Conservation (phyloP, 2,329 filamentous ascomycete species). For the Pseudovirgaria hyperparasitica region DNA sequence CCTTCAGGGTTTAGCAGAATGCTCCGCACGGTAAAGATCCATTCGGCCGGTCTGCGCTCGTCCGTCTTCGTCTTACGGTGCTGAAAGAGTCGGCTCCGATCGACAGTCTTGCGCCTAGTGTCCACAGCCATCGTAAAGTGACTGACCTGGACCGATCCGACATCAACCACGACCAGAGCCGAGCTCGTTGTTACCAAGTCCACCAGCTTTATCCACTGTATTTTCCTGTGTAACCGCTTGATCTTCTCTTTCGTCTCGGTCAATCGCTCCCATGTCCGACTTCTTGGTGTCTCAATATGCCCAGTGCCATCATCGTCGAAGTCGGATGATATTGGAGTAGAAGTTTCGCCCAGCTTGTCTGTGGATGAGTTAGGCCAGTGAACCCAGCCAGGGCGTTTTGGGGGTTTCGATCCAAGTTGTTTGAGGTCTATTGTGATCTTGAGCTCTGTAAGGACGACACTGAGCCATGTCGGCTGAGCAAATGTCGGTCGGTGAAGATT, state of each 20-base stretch:
- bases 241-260: slow-evolving; percentile 71
- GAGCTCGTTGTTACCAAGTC: slow-evolving; percentile 79
- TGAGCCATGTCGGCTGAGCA: slow-evolving; percentile 92
- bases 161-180: slow-evolving; percentile 61
- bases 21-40: slow-evolving; percentile 78
- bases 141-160: slow-evolving; percentile 75
- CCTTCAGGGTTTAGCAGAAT: slow-evolving; percentile 81
- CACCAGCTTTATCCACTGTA: slow-evolving; percentile 79
- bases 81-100: slow-evolving; percentile 78
- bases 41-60: slow-evolving; percentile 71
- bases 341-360: slow-evolving; percentile 10
- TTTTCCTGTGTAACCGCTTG: slow-evolving; percentile 73
- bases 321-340: slow-evolving; percentile 11
- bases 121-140: slow-evolving; percentile 79
- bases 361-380: slow-evolving; percentile 19
- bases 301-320: slow-evolving; percentile 9
- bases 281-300: slow-evolving; percentile 35
- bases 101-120: slow-evolving; percentile 81
- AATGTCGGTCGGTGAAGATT: slow-evolving; percentile 89
- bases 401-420: slow-evolving; percentile 37
- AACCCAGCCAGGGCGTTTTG: slow-evolving; percentile 16
- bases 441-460: slow-evolving; percentile 75
- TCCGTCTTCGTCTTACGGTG: slow-evolving; percentile 40
- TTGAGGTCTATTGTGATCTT: slow-evolving; percentile 70
- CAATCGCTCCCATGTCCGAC: slow-evolving; percentile 68